Conservation (phyloP, 2,329 filamentous ascomycete species). For the Pleoardoris graminearum region DNA sequence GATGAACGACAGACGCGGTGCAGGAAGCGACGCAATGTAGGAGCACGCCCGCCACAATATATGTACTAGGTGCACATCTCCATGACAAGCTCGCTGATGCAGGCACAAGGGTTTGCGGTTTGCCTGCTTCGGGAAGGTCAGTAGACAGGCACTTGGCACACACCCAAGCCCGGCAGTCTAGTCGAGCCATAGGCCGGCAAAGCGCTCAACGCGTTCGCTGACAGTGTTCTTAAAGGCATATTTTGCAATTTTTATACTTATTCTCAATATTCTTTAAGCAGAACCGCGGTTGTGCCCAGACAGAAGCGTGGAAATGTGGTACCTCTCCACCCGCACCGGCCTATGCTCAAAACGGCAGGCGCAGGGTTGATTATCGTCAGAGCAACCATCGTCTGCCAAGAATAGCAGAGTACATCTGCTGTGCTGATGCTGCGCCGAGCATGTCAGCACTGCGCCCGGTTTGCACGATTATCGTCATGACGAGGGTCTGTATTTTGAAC, state of each 20-base stretch:
- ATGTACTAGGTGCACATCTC: slow-evolving; percentile 2
- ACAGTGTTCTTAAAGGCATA: no score
- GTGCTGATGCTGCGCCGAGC: background rate
- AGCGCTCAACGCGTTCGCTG: no score
- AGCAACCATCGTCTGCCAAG: background rate
- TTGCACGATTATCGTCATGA: background rate
- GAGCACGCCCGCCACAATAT: slow-evolving; percentile 1
- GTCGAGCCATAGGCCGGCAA: no score
- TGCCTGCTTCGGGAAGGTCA: slow-evolving; percentile 13
- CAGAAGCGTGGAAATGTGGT: no score
- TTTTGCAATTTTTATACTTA: no score
- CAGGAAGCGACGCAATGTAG: background rate
- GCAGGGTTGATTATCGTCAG: slow-evolving; percentile 1
- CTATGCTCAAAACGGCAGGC: slow-evolving; percentile 12
- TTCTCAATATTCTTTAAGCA: no score
- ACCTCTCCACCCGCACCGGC: no score
- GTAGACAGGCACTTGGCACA: slow-evolving; percentile 8
- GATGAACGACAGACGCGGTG: slow-evolving; percentile 1
- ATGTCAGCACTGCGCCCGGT: background rate
- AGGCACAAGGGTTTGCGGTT: background rate
- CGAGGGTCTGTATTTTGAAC: background rate
- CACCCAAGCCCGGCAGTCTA: no score
- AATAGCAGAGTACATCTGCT: background rate
- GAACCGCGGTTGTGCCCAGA: no score
- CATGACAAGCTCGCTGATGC: slow-evolving; percentile 10